A percentile compares a stretch with the other conserved stretches of the same genome.
These are phyloP conservation scores for Venturia pyrina DNA, from an alignment of 2,329 filamentous ascomycete species.

Conservation along the genomic window DNA sequence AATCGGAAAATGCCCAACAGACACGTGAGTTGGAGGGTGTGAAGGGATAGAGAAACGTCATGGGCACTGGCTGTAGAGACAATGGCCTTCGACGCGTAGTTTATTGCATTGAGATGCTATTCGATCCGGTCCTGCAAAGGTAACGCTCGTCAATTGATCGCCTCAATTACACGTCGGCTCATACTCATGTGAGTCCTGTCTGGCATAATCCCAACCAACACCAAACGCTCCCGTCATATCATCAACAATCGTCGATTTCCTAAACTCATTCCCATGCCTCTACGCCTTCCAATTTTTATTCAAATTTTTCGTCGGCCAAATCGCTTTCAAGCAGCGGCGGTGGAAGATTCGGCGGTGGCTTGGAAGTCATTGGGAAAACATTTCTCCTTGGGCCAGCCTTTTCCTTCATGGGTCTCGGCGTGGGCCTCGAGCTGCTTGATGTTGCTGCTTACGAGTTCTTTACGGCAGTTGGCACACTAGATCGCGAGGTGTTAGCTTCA, in stretches of 20 bases:
- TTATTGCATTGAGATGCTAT: not conserved
- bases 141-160: not conserved
- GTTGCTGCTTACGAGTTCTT: slow-evolving; percentile 43
- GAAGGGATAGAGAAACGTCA: not conserved
- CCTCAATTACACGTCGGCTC: not conserved
- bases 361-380: slow-evolving; percentile 45
- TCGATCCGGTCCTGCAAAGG: not conserved
- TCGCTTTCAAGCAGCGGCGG: not conserved
- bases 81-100: not conserved
- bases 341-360: slow-evolving; percentile 11
- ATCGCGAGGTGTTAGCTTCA: not conserved
- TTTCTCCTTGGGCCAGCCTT: slow-evolving; percentile 46
- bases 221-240: not conserved
- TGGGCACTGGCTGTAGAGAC: not conserved
- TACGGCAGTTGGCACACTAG: slow-evolving; percentile 42
- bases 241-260: not conserved
- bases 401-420: slow-evolving; percentile 40
- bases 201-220: not conserved
- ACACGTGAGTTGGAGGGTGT: too few species aligned
- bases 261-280: not conserved
- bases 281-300: not conserved
- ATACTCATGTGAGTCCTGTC: not conserved
- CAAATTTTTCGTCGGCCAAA: not conserved
- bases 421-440: slow-evolving; percentile 43
- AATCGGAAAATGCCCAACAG: too few species aligned